Evolutionary conservation across 1,139 yeast genomes (phyloP).

Genomic region (Insectozyma bohioensis): DNA sequence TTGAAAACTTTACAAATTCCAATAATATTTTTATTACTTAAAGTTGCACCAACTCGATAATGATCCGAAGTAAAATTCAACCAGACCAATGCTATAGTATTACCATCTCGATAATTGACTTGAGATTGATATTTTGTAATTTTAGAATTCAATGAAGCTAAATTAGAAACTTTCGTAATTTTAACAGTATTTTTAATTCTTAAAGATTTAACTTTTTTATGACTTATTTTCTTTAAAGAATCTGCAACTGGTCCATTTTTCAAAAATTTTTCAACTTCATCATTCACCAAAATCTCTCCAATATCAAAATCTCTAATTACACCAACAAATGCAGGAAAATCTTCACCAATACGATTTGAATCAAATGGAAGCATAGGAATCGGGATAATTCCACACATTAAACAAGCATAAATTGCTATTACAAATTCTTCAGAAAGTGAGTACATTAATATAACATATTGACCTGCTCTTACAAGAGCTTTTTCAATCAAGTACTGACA

Average conservation of each 20-base stretch:
- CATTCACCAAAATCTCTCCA: conserved; percentile 71
- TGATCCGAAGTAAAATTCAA: conserved; percentile 74
- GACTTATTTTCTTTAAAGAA: conserved; percentile 56
- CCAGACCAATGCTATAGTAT: conserved; percentile 59
- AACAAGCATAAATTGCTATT: conserved; percentile 82
- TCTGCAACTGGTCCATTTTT: conserved; percentile 70
- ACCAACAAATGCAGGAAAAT: conserved; percentile 65
- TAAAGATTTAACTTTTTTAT: conserved; percentile 47
- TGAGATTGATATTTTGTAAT: conserved; percentile 48
- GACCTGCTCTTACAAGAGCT: conserved; percentile 60
- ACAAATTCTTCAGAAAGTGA: conserved; percentile 86
- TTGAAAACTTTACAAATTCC: conserved; percentile 86
- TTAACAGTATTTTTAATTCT: conserved; percentile 69
- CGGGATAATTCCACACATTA: conserved; percentile 75
- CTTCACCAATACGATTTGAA: conserved; percentile 69
- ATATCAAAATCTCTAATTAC: conserved; percentile 71
- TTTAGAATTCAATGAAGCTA: conserved; percentile 45
- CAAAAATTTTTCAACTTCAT: conserved; percentile 68
- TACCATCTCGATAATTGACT: conserved; percentile 40
- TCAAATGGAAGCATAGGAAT: conserved; percentile 82
- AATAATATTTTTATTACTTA: conserved; percentile 63
- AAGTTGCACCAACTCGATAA: conserved; percentile 61
- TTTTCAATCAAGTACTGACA: conserved; percentile 57
- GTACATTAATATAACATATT: conserved; percentile 75
- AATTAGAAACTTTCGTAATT: conserved; percentile 53